phyloP scores from a whole-genome alignment of 192 early-diverging fungal genomes.

The Backusella circina region DNA sequence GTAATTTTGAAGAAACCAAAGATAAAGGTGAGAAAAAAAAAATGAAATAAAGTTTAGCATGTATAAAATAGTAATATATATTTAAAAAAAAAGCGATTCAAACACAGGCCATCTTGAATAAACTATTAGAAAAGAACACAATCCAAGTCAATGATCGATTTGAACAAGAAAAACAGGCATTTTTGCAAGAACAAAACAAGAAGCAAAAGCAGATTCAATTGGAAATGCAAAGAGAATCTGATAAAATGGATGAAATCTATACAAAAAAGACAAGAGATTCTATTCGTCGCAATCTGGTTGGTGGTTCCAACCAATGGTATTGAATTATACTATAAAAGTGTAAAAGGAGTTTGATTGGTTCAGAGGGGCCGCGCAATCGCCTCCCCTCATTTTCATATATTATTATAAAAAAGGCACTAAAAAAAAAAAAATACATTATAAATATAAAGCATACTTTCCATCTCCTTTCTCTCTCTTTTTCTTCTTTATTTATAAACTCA shows the following conservation, averaged over 20 bases:
- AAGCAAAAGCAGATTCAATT: not conserved
- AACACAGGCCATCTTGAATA: not conserved
- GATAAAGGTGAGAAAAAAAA: not conserved
- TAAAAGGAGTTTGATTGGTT: not conserved
- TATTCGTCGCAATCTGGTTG: constrained; percentile 24
- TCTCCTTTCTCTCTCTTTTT: not conserved
- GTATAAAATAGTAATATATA: not conserved
- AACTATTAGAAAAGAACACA: not conserved
- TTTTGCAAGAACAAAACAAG: not conserved
- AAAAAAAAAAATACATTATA: not conserved
- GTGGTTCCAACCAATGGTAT: constrained; percentile 15
- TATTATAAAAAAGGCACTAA: not conserved
- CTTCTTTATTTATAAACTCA: constrained; percentile 31
- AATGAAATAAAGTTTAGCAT: not conserved
- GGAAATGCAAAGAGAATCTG: constrained; percentile 7
- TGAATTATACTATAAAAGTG: not conserved
- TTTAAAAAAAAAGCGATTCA: not conserved
- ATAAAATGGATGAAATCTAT: constrained; percentile 27
- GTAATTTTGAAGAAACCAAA: constrained; percentile 2
- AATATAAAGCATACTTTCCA: not conserved
- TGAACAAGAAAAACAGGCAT: not conserved
- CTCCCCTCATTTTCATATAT: not conserved
- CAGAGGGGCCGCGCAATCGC: not conserved
- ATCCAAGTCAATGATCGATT: not conserved
- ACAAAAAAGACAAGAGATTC: constrained; percentile 29